A percentile compares a stretch with the other conserved stretches of the same genome.
Evolutionary conservation across 352 stramenopile genomes (phyloP).

Genomic region (Saprolegnia parasitica): DNA sequence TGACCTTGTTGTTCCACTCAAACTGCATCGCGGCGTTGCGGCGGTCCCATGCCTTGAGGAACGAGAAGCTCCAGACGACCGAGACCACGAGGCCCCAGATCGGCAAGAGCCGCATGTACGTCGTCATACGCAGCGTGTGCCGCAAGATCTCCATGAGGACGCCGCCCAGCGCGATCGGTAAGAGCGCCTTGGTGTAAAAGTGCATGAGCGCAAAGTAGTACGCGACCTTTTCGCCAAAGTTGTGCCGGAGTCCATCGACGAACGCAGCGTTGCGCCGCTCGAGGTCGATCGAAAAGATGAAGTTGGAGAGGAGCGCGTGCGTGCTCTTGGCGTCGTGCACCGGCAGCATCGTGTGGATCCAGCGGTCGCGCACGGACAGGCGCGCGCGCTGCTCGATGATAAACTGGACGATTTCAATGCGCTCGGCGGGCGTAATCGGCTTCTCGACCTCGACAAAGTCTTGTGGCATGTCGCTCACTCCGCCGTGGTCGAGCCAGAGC

Average conservation of each 20-base stretch:
- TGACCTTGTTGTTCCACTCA: constrained; percentile 69
- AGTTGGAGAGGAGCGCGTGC: constrained; percentile 59
- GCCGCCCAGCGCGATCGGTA: constrained; percentile 64
- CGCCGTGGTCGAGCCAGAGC: constrained; percentile 68
- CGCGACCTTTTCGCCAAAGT: constrained; percentile 83
- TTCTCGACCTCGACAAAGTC: constrained; percentile 56
- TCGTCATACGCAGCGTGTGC: constrained; percentile 36
- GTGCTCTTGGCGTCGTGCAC: constrained; percentile 72
- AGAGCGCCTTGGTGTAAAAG: constrained; percentile 73
- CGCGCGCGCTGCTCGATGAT: constrained; percentile 70
- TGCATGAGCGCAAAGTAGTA: constrained; percentile 86
- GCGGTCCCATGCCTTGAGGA: constrained; percentile 80
- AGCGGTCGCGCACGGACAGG: constrained; percentile 50
- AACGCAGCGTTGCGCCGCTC: constrained; percentile 51
- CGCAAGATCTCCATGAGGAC: constrained; percentile 19
- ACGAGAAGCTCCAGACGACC: constrained; percentile 75
- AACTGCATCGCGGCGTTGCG: constrained; percentile 75
- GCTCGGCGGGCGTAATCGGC: constrained; percentile 65
- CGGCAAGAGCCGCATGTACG: constrained; percentile 75
- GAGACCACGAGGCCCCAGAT: constrained; percentile 79
- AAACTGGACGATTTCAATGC: constrained; percentile 80
- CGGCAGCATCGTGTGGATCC: constrained; percentile 80
- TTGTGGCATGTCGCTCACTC: constrained; percentile 69
- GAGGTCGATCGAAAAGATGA: constrained; percentile 53
- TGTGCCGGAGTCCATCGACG: constrained; percentile 58